phyloP scores from a whole-genome alignment of 257 asterid species.

The Lithospermum erythrorhizon region DNA sequence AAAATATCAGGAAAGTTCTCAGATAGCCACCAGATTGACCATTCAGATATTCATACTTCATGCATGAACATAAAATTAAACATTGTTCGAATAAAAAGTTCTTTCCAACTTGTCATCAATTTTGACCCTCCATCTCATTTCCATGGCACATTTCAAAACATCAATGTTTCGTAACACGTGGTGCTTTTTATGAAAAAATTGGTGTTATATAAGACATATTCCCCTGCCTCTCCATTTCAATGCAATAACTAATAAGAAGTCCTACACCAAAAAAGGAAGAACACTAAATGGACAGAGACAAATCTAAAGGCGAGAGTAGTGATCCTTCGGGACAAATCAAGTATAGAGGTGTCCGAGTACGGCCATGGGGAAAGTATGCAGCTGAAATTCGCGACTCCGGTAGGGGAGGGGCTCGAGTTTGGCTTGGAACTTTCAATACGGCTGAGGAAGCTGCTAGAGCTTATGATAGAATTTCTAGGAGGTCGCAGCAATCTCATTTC shows the following conservation, averaged over 20 bases:
- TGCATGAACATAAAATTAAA: not conserved
- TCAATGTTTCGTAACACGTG: not conserved
- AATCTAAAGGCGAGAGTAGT: not conserved
- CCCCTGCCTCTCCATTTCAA: not conserved
- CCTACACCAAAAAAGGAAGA: too few relatives aligned
- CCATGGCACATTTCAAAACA: not conserved
- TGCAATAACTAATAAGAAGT: not conserved
- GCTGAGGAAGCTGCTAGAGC: slow-evolving; percentile 64
- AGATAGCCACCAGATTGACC: not conserved
- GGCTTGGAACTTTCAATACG: slow-evolving; percentile 54
- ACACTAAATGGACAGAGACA: not conserved
- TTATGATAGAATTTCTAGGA: too few relatives aligned
- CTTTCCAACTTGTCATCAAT: not conserved
- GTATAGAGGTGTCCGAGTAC: slow-evolving; percentile 49
- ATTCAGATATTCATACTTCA: not conserved
- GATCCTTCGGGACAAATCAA: slow-evolving; percentile 24
- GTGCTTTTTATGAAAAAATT: too few relatives aligned
- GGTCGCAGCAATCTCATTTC: too few relatives aligned
- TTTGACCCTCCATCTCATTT: not conserved
- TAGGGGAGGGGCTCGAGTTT: slow-evolving; percentile 43
- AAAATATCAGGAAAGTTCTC: not conserved
- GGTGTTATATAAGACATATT: not conserved
- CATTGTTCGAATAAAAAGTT: not conserved
- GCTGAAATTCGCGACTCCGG: slow-evolving; percentile 61
- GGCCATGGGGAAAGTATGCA: slow-evolving; percentile 68